A percentile compares a stretch with the other conserved stretches of the same genome.
Conservation (phyloP, 768 basidiomycete genomes). For the Hypholoma fasciculare region DNA sequence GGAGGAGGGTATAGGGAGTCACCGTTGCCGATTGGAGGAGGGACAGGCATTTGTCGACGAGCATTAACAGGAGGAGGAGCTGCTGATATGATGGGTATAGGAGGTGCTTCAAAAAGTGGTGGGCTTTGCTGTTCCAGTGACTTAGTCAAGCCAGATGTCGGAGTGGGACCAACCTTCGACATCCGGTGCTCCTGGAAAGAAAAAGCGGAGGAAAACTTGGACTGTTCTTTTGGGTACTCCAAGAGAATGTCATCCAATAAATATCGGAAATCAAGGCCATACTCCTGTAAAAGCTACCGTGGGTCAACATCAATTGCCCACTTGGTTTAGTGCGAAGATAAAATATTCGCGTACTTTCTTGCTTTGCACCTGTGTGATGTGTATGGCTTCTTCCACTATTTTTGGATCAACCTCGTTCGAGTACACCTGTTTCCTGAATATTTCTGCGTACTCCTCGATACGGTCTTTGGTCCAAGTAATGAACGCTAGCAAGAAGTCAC, state of each 20-base stretch:
- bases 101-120: conserved; percentile 21
- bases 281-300: conserved; percentile 81
- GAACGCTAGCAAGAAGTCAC: conserved; percentile 59
- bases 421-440: conserved; percentile 91
- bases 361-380: conserved; percentile 78
- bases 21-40: conserved; percentile 12
- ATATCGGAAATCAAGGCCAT: conserved; percentile 92
- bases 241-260: conserved; percentile 77
- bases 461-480: conserved; percentile 92
- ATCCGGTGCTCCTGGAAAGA: conserved; percentile 30
- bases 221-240: conserved; percentile 43
- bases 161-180: conserved; percentile 26
- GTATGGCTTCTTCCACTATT: conserved; percentile 75
- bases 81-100: conserved; percentile 27
- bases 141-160: conserved; percentile 10
- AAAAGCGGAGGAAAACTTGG: conserved; percentile 27
- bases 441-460: conserved; percentile 78
- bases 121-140: conserved; percentile 16
- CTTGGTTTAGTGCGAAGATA: background rate
- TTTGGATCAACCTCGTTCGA: conserved; percentile 71
- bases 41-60: conserved; percentile 27
- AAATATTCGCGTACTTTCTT: conserved; percentile 60
- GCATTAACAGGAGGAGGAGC: conserved; percentile 24
- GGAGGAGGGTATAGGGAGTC: conserved; percentile 17
- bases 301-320: background rate